phyloP scores from a whole-genome alignment of 257 asterid species.

The Prunella vulgaris region DNA sequence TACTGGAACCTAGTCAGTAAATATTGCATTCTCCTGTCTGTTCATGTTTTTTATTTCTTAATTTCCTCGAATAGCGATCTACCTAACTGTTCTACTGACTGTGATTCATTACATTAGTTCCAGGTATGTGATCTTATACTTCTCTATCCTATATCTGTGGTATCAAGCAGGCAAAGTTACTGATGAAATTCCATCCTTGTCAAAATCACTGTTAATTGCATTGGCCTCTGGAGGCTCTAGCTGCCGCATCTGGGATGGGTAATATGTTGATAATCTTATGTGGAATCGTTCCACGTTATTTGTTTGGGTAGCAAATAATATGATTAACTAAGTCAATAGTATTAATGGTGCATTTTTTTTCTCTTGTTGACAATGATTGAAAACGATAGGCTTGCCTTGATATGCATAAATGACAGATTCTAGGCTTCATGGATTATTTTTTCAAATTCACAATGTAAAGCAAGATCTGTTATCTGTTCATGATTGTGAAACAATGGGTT shows the following conservation, averaged over 20 bases:
- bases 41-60: conserved; percentile 9
- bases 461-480: too few species aligned
- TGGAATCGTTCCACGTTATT: conserved; percentile 1
- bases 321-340: not conserved
- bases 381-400: conserved; percentile 1
- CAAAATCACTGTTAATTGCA: conserved; percentile 63
- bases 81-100: conserved; percentile 11
- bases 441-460: too few species aligned
- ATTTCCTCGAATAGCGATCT: not conserved
- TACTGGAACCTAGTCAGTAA: not conserved
- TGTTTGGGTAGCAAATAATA: not conserved
- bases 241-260: conserved; percentile 97
- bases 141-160: conserved; percentile 70
- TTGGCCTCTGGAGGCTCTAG: conserved; percentile 94
- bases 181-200: conserved; percentile 82
- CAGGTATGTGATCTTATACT: conserved; percentile 84
- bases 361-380: not conserved
- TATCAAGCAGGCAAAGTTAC: conserved; percentile 93
- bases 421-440: not conserved
- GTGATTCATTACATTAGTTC: conserved; percentile 10
- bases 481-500: conserved; percentile 5
- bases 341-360: not conserved
- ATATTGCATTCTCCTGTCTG: not conserved
- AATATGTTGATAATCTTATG: conserved; percentile 16
- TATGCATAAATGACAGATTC: not conserved